Evolutionary conservation across 1,284 basidiomycete species (phyloP).

Genomic region (Ganoderma leucocontextum): DNA sequence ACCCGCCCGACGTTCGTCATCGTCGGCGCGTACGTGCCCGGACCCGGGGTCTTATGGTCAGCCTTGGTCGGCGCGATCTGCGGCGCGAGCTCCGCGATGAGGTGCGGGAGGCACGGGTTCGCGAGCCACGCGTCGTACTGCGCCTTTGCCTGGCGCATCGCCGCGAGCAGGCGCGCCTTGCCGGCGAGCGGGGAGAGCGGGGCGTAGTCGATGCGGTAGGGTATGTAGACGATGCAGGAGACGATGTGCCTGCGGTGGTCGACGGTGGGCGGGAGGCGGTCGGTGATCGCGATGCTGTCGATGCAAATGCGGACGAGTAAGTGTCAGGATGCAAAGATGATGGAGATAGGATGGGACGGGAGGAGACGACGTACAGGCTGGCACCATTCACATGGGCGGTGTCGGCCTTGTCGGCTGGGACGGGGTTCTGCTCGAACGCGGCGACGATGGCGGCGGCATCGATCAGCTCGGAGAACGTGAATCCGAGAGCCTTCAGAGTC

Average conservation of each 20-base stretch:
- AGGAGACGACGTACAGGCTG: not conserved
- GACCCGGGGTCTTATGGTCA: not conserved
- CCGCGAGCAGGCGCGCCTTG: not conserved
- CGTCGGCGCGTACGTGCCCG: not conserved
- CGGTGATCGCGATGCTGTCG: not conserved
- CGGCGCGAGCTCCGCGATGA: not conserved
- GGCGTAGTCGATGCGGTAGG: not conserved
- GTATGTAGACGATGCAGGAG: not conserved
- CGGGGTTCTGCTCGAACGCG: not conserved
- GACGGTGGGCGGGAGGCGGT: not conserved
- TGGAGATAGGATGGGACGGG: not conserved
- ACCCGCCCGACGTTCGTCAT: not conserved
- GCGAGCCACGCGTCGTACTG: not conserved
- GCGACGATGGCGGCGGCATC: constrained; percentile 1
- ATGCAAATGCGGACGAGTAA: not conserved
- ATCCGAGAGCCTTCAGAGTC: not conserved
- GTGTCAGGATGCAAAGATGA: not conserved
- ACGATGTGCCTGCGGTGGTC: not conserved
- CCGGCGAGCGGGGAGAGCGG: not conserved
- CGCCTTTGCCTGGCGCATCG: not conserved
- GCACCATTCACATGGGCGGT: not conserved
- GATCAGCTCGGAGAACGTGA: constrained; percentile 4
- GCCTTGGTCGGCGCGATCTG: not conserved
- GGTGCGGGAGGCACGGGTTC: not conserved
- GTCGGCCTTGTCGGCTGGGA: not conserved